Evolutionary conservation across 148 eudicot genomes (phyloP), one percentile per base, ranked within the genome.

Genomic region (Arctostaphylos glauca): DNA sequence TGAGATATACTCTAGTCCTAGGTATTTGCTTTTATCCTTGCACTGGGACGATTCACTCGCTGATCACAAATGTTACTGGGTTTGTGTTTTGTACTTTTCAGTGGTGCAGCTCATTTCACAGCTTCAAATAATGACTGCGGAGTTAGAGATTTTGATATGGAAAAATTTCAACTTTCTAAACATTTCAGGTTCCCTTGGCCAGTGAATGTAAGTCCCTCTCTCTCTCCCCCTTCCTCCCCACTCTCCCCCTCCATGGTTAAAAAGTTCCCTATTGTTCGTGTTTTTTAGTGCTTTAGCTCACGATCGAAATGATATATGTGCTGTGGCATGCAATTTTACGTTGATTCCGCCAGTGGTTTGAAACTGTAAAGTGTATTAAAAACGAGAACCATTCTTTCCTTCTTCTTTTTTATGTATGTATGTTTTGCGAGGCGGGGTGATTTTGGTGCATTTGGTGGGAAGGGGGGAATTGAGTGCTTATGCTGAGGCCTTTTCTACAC

Each of bases 161-260:
- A 92, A 83, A 95, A 83, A 79, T 93, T 90, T 82, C 93, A 91
- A 83, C 92, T 87, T 72, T 82, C 87, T 15, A 93, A 87, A 72
- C 95, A 93, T 76, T 91, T 93, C 46, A 88, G 87, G 71, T 95
- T 87, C 84, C 86, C 93, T 55, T 95, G 98, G 98, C 95, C 98
- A 18, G 94, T 94, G 53, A 92, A 94, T 86, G 97, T 92, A 78
- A 90, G 92, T 5, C 47, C 31, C n/a, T 21, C 76, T 66, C 55
- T 7, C 72, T 60, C 0, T 4, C 25, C 6, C 77, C 4, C 0
- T 58, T 0, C 0, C 54, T 56, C 18, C 2, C 74, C 13, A 3
- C 77, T 58, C 0, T 58, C 4, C 0, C 54, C 5, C 18, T 14
- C 74, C 13, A 3, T 49, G 47, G 23, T 15, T 5, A 23, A 25